Evolutionary conservation across 768 basidiomycete genomes (phyloP).

Genomic region (Suillus alpinus): DNA sequence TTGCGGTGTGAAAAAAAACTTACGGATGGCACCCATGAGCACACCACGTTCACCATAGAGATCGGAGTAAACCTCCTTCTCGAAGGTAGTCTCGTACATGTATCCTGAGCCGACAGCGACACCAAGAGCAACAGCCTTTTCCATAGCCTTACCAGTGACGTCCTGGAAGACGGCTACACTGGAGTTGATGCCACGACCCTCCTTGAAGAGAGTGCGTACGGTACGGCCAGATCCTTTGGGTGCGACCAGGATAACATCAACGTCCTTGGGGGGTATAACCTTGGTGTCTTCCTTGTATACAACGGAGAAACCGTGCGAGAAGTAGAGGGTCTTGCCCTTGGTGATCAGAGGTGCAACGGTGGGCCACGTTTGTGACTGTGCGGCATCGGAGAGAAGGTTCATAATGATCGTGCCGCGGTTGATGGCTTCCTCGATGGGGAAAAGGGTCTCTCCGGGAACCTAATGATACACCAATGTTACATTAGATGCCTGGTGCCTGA

Average conservation of each 20-base stretch:
- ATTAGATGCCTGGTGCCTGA: not conserved
- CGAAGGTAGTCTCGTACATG: conserved; percentile 97
- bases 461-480: conserved; percentile 21
- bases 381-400: conserved; percentile 99
- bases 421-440: conserved; percentile 98
- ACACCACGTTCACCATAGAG: conserved; percentile 99
- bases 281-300: conserved; percentile 98
- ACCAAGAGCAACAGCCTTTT: conserved; percentile 93
- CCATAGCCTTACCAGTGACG: conserved; percentile 95
- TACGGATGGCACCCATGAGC: conserved; percentile 95
- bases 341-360: conserved; percentile 90
- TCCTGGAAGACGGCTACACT: conserved; percentile 96
- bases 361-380: conserved; percentile 97
- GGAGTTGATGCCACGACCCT: conserved; percentile 98
- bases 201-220: conserved; percentile 99
- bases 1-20: conserved; percentile 25
- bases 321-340: conserved; percentile 99
- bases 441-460: conserved; percentile 96
- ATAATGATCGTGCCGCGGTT: conserved; percentile 96
- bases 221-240: conserved; percentile 99
- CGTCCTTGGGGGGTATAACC: conserved; percentile 86
- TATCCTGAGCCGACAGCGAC: conserved; percentile 96
- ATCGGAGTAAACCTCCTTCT: conserved; percentile 99
- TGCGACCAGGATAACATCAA: conserved; percentile 98
- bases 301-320: conserved; percentile 99